These are phyloP conservation scores for Vachellia pachyceras DNA, from an alignment of 306 rosid species.

Conservation along the genomic window DNA sequence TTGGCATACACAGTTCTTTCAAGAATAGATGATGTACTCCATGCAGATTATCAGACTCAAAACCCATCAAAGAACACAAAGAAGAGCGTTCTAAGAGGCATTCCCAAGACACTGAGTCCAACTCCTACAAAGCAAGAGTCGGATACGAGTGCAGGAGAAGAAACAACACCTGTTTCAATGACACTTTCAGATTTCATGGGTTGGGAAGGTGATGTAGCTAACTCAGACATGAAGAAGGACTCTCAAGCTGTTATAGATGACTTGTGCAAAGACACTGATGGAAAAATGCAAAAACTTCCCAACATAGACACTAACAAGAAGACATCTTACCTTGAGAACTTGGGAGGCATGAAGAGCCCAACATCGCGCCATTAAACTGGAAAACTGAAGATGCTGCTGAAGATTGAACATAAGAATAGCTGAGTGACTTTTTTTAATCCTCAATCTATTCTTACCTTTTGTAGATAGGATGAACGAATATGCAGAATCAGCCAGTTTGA, in stretches of 20 bases:
- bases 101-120: conserved; percentile 36
- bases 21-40: conserved; percentile 91
- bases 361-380: conserved; percentile 68
- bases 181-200: conserved; percentile 95
- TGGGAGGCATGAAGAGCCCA: conserved; percentile 82
- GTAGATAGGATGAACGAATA: conserved; percentile 57
- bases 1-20: conserved; percentile 94
- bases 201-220: conserved; percentile 67
- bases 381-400: neutral
- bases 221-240: conserved; percentile 54
- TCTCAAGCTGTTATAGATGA: conserved; percentile 45
- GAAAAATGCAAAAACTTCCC: conserved; percentile 54
- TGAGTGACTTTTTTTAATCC: conserved; percentile 19
- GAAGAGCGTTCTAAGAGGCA: conserved; percentile 33
- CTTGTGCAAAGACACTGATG: conserved; percentile 44
- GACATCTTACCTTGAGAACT: conserved; percentile 76
- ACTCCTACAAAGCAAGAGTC: conserved; percentile 45
- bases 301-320: conserved; percentile 61
- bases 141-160: conserved; percentile 42
- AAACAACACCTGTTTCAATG: conserved; percentile 50
- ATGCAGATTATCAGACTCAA: conserved; percentile 73
- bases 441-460: conserved; percentile 54
- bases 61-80: conserved; percentile 47
- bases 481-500: conserved; percentile 43
- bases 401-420: conserved; percentile 7